These are phyloP conservation scores for Paraconiothyrium brasiliense DNA, from an alignment of 2,329 filamentous ascomycete genomes.

Conservation along the genomic window DNA sequence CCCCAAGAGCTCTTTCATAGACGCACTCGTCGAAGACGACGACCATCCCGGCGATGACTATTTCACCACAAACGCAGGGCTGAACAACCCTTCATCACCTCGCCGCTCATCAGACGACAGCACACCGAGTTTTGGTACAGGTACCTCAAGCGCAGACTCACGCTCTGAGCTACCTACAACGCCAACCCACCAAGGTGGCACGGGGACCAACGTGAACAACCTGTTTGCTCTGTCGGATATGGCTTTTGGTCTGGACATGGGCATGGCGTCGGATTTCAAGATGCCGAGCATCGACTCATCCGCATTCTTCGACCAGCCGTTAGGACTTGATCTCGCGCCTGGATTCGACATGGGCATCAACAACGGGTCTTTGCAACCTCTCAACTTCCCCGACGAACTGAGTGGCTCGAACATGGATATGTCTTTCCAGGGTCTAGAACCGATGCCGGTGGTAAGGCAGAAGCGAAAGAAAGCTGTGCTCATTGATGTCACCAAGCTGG, in stretches of 20 bases:
- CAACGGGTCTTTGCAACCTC: slow-evolving; percentile 14
- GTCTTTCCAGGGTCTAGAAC: slow-evolving; percentile 26
- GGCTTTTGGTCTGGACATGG: slow-evolving; percentile 39
- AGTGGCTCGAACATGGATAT: slow-evolving; percentile 31
- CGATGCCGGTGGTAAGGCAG: slow-evolving; percentile 31
- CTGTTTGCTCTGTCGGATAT: slow-evolving; percentile 19
- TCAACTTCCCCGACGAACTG: slow-evolving; percentile 19
- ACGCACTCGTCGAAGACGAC: slow-evolving; percentile 55
- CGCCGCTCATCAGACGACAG: slow-evolving; percentile 14
- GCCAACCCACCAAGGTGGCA: not conserved
- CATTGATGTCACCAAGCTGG: slow-evolving; percentile 55
- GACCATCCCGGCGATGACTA: slow-evolving; percentile 5
- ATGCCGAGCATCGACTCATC: slow-evolving; percentile 26
- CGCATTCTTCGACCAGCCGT: slow-evolving; percentile 38
- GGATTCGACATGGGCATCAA: slow-evolving; percentile 33
- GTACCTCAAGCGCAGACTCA: slow-evolving; percentile 2
- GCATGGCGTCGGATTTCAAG: slow-evolving; percentile 25
- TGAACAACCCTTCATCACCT: slow-evolving; percentile 2
- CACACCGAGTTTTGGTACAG: slow-evolving; percentile 7
- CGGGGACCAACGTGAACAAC: not conserved
- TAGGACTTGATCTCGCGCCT: slow-evolving; percentile 47
- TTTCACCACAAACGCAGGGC: not conserved
- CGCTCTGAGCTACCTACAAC: slow-evolving; percentile 11
- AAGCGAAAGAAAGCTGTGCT: slow-evolving; percentile 49
- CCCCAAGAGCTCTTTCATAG: slow-evolving; percentile 67